Conservation (phyloP, 768 basidiomycete genomes). For the Coprinopsis cinerea region DNA sequence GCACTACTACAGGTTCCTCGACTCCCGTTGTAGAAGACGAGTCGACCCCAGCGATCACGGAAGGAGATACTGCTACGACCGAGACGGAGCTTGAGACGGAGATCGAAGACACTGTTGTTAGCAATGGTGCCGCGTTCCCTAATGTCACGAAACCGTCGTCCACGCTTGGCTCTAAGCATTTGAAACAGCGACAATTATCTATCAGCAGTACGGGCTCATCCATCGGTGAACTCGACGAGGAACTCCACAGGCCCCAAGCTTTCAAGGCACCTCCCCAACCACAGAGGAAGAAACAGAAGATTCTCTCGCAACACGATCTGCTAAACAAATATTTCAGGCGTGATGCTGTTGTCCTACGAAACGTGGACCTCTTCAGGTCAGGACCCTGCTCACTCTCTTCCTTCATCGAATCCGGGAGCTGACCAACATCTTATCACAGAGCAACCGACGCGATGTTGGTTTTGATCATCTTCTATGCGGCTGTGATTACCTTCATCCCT, state of each 20-base stretch:
- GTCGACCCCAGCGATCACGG: constrained; percentile 60
- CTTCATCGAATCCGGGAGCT: constrained; percentile 11
- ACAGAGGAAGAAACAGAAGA: constrained; percentile 24
- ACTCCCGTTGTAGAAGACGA: constrained; percentile 22
- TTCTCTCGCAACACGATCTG: constrained; percentile 79
- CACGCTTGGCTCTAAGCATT: constrained; percentile 15
- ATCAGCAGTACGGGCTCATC: constrained; percentile 29
- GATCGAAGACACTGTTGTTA: constrained; percentile 42
- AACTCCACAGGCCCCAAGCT: constrained; percentile 9
- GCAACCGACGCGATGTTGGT: constrained; percentile 81
- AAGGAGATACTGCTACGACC: constrained; percentile 60
- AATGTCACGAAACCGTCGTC: constrained; percentile 12
- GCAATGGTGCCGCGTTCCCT: constrained; percentile 10
- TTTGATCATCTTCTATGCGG: constrained; percentile 65
- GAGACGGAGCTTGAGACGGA: constrained; percentile 68
- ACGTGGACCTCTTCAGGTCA: constrained; percentile 83
- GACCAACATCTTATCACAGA: constrained; percentile 34
- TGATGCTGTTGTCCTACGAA: constrained; percentile 74
- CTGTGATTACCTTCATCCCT: constrained; percentile 56
- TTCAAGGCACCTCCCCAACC: constrained; percentile 2
- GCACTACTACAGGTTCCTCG: constrained; percentile 14
- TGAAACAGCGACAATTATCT: constrained; percentile 29
- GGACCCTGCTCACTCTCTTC: constrained; percentile 16
- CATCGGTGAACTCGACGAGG: constrained; percentile 15
- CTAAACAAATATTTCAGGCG: constrained; percentile 86